Evolutionary conservation across 139 green algal species (phyloP).

Genomic region (Nannochloris sp.): DNA sequence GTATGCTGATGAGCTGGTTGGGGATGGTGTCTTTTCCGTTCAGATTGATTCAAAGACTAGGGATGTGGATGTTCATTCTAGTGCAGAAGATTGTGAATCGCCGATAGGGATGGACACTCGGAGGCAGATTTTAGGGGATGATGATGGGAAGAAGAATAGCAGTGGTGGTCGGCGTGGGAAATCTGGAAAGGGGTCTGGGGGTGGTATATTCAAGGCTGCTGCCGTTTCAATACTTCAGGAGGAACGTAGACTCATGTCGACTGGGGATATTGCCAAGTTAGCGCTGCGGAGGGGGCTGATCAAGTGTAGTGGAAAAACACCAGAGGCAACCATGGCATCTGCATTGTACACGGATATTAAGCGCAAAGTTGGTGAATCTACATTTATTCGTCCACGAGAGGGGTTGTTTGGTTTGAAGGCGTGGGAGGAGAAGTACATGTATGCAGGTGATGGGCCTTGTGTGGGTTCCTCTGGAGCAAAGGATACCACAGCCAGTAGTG

Average conservation of each 20-base stretch:
- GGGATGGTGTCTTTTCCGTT: too few relatives aligned
- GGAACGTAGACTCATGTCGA: constrained; percentile 66
- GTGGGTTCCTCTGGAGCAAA: too few relatives aligned
- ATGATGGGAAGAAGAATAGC: too few relatives aligned
- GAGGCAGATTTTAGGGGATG: too few relatives aligned
- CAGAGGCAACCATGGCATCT: constrained; percentile 78
- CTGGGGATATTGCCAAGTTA: constrained; percentile 46
- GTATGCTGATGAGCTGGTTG: not conserved
- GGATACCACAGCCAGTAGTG: too few relatives aligned
- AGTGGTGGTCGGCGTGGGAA: too few relatives aligned
- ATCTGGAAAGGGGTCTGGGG: too few relatives aligned
- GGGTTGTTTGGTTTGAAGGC: constrained; percentile 74
- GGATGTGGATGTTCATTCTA: too few relatives aligned
- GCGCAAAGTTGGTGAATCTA: constrained; percentile 47
- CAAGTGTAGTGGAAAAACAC: constrained; percentile 65
- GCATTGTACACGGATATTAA: constrained; percentile 82
- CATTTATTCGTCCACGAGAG: constrained; percentile 68
- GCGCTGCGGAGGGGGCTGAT: constrained; percentile 56
- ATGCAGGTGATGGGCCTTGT: not conserved
- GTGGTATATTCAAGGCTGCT: constrained; percentile 73
- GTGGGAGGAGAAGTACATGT: constrained; percentile 52
- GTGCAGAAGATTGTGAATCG: too few relatives aligned
- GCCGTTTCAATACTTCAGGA: constrained; percentile 56
- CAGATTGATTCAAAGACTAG: too few relatives aligned
- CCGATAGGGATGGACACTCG: too few relatives aligned